Percentiles rank a stretch among this genome's conserved stretches.
These are phyloP conservation scores for Apiospora saccharicola DNA, from an alignment of 2,329 filamentous ascomycete genomes.

Conservation along the genomic window DNA sequence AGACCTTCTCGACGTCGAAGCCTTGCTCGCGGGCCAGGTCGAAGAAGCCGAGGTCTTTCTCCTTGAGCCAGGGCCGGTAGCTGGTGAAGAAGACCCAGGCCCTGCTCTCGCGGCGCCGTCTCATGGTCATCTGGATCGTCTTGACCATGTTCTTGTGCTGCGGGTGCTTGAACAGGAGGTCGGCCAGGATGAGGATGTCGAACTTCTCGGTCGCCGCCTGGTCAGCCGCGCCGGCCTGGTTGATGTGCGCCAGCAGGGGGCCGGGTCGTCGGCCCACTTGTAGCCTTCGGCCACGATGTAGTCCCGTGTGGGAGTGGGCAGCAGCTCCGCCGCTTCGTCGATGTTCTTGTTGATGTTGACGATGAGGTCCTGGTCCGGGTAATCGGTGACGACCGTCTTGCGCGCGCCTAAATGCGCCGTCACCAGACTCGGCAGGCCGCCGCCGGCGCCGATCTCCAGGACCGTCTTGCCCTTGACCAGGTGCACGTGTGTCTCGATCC, in stretches of 20 bases:
- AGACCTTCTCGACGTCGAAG: slow-evolving; percentile 78
- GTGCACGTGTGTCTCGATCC: slow-evolving; percentile 74
- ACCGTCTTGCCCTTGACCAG: slow-evolving; percentile 74
- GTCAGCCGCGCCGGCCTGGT: slow-evolving; percentile 35
- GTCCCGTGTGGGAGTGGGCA: slow-evolving; percentile 36
- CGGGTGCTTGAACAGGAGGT: slow-evolving; percentile 89
- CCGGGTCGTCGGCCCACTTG: slow-evolving; percentile 78
- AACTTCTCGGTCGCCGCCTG: slow-evolving; percentile 55
- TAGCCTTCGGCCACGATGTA: slow-evolving; percentile 72
- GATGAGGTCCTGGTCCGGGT: slow-evolving; percentile 84
- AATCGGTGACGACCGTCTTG: slow-evolving; percentile 84
- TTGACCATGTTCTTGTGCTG: slow-evolving; percentile 82
- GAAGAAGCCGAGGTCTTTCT: slow-evolving; percentile 89
- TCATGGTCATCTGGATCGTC: slow-evolving; percentile 74
- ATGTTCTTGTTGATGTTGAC: slow-evolving; percentile 82
- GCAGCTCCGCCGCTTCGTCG: slow-evolving; percentile 54
- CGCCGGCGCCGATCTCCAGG: slow-evolving; percentile 88
- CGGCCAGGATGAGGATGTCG: slow-evolving; percentile 85
- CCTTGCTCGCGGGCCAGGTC: slow-evolving; percentile 74
- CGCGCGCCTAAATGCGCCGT: slow-evolving; percentile 75
- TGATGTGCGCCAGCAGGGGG: slow-evolving; percentile 66
- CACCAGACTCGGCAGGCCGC: slow-evolving; percentile 83
- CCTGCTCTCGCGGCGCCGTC: slow-evolving; percentile 58
- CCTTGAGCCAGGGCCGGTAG: slow-evolving; percentile 88
- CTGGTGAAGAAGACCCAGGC: slow-evolving; percentile 94